These are phyloP conservation scores for Daldinia sp. DNA, from an alignment of 2,329 filamentous ascomycete genomes.

Conservation along the genomic window DNA sequence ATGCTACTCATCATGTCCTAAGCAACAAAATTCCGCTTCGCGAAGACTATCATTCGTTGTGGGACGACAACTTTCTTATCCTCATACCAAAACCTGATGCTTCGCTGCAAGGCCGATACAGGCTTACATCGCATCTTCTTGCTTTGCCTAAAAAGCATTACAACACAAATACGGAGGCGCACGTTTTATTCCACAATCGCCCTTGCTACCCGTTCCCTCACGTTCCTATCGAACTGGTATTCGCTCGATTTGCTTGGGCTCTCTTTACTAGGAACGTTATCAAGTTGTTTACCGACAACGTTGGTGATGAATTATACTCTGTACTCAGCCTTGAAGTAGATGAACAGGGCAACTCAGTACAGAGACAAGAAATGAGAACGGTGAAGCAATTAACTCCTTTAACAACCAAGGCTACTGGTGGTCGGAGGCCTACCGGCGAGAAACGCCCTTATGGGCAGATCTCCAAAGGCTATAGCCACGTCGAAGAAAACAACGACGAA, in stretches of 20 bases:
- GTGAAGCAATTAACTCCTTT: not conserved
- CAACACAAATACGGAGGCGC: not conserved
- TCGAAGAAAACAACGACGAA: not conserved
- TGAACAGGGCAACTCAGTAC: not conserved
- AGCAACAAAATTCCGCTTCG: not conserved
- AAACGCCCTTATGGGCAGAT: not conserved
- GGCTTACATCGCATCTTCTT: slow-evolving; percentile 2
- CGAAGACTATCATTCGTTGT: not conserved
- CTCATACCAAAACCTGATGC: not conserved
- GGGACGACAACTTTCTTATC: not conserved
- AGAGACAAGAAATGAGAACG: not conserved
- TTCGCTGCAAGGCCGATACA: not conserved
- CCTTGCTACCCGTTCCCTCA: not conserved
- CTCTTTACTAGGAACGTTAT: not conserved
- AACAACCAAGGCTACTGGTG: not conserved
- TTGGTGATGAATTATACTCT: not conserved
- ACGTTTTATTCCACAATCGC: not conserved
- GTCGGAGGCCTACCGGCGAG: not conserved
- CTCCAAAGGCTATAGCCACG: not conserved
- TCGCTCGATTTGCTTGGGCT: not conserved
- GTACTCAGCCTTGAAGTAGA: not conserved
- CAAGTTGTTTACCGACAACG: not conserved
- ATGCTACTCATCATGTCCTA: not conserved
- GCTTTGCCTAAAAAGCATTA: not conserved
- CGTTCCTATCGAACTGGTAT: not conserved